Percentiles rank a stretch among this genome's conserved stretches.
phyloP scores from a whole-genome alignment of 768 basidiomycete species.

The Chalciporus chontae region DNA sequence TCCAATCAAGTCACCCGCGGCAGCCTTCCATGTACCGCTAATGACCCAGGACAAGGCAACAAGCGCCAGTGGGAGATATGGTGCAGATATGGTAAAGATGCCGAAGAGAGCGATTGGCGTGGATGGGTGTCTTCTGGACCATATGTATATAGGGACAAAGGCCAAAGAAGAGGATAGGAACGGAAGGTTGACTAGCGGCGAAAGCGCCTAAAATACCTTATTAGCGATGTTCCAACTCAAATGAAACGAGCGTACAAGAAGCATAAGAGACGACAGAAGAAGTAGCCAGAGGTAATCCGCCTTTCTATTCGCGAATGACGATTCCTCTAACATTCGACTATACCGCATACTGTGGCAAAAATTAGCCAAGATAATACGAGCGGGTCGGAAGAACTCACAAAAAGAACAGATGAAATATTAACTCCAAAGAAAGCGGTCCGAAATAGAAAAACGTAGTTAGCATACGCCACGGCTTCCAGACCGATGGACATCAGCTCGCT shows the following conservation, averaged over 20 bases:
- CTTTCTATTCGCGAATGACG: constrained; percentile 83
- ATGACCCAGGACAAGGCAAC: constrained; percentile 83
- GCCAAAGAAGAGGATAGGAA: constrained; percentile 92
- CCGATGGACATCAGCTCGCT: constrained; percentile 14
- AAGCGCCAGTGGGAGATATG: constrained; percentile 90
- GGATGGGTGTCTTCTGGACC: constrained; percentile 92
- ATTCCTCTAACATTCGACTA: constrained; percentile 94
- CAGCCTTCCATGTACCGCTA: constrained; percentile 81
- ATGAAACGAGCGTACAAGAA: constrained; percentile 57
- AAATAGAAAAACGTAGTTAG: constrained; percentile 96
- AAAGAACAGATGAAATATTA: constrained; percentile 97
- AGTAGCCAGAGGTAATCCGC: constrained; percentile 98
- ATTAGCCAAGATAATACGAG: not conserved
- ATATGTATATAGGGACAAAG: constrained; percentile 95
- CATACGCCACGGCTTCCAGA: constrained; percentile 74
- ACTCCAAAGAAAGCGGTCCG: constrained; percentile 88
- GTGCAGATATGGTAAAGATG: constrained; percentile 89
- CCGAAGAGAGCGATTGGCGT: constrained; percentile 97
- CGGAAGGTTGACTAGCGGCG: constrained; percentile 86
- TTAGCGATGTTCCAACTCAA: not conserved
- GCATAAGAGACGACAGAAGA: constrained; percentile 75
- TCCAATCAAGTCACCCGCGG: constrained; percentile 77
- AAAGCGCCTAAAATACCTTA: constrained; percentile 51
- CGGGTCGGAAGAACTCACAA: constrained; percentile 60
- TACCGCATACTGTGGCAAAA: constrained; percentile 80